Percentiles rank a stretch among this genome's conserved stretches.
These are phyloP conservation scores for Talaromyces wortmannii DNA, from an alignment of 495 filamentous ascomycete species.

Conservation along the genomic window DNA sequence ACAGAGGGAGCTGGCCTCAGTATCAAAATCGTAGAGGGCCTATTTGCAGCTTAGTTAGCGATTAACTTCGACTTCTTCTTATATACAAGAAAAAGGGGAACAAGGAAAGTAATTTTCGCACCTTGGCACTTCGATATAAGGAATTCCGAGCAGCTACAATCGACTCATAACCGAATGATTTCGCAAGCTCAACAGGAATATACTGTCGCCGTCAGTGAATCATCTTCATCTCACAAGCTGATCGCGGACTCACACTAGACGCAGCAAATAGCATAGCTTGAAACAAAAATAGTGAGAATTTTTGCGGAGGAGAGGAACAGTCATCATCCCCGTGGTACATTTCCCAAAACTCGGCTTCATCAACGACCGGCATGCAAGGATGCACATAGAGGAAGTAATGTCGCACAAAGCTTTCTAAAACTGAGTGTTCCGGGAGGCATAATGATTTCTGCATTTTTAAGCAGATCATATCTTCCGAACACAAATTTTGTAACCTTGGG, in stretches of 20 bases:
- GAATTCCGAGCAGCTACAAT: slow-evolving; percentile 24
- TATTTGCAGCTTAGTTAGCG: neutral
- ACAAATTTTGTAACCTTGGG: neutral
- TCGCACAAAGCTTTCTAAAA: slow-evolving; percentile 20
- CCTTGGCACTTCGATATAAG: slow-evolving; percentile 37
- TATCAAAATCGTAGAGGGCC: slow-evolving; percentile 19
- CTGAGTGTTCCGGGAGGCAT: neutral
- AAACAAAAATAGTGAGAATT: slow-evolving; percentile 38
- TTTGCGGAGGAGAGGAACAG: slow-evolving; percentile 24
- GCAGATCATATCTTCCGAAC: neutral
- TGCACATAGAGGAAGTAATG: slow-evolving; percentile 43
- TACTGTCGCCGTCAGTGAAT: neutral
- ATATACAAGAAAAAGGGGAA: slow-evolving; percentile 1
- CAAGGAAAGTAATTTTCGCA: slow-evolving; percentile 23
- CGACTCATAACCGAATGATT: neutral
- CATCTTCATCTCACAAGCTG: neutral
- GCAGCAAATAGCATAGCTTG: slow-evolving; percentile 40
- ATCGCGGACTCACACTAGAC: slow-evolving; percentile 26
- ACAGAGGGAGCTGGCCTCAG: slow-evolving; percentile 18
- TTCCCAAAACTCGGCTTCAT: slow-evolving; percentile 41
- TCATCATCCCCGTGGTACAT: slow-evolving; percentile 13
- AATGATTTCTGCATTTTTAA: neutral
- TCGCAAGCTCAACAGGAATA: slow-evolving; percentile 12
- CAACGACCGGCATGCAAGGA: slow-evolving; percentile 34
- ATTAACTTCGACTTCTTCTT: neutral